Evolutionary conservation across 164 flowering plant genomes (phyloP), one percentile per base, ranked within the genome.

Genomic region (Tetracentron sinense): DNA sequence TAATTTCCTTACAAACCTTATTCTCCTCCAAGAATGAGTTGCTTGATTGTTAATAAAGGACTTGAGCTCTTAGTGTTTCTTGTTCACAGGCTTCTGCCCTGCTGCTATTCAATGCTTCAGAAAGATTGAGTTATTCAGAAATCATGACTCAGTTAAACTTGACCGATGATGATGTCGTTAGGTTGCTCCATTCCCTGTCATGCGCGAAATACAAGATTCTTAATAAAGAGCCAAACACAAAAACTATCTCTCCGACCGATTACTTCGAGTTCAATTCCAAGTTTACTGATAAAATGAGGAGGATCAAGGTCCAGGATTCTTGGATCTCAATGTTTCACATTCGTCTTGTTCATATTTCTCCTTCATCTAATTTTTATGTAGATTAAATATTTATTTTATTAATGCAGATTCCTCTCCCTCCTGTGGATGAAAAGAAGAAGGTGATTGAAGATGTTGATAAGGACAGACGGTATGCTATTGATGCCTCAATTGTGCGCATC

Each of bases 381-480:
- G 15, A 14, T 61, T 8, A 46, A 51, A 25, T 42, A 3, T 38
- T 1, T 52, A 16, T 25, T 19, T 47, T 38, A 14, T 31, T 7
- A 19, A 68, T 73, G 69, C 73, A 83, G 87, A 76, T 85, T 64
- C 90, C 86, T 52, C 80, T 81, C 3, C 84, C 87, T 33, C 86
- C 82, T 29, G 83, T 82, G 11, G 89, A 88, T 73, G 89, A 88
- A 71, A 86, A 82, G 76, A 86, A 84, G 75, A 86, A 83, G 65
- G 91, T 85, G 21, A 77, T 82, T 62, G 89, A 85, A 75, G 95
- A 85, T 72, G 89, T 88, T 56, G 89, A 86, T 31, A 86, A 84
- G 67, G 89, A 86, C 61, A 77, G 91, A 64, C 77, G 89, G 56
- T 88, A 88, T 70, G 89, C 95, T 1, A 88, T 88, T 56, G 95